A percentile compares a stretch with the other conserved stretches of the same genome.
phyloP scores from a whole-genome alignment of 148 eudicot species.

The Cornus controversa region DNA sequence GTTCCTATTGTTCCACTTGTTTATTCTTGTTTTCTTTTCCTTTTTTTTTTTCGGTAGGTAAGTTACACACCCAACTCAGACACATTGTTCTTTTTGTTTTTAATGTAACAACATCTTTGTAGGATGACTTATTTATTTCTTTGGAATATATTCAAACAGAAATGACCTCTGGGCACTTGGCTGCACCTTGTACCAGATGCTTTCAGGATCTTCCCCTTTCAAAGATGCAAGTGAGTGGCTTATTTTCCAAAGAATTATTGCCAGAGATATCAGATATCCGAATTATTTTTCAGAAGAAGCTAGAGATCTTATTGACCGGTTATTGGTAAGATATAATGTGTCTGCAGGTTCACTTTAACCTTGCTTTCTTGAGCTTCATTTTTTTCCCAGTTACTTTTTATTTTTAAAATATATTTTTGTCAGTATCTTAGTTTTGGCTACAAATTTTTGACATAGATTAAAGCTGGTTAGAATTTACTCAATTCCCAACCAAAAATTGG shows the following conservation, averaged over 20 bases:
- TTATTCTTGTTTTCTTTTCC: too few relatives aligned
- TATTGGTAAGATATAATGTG: conserved; percentile 55
- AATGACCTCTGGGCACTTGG: conserved; percentile 99
- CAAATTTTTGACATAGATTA: not conserved
- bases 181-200: conserved; percentile 98
- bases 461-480: not conserved
- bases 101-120: not conserved
- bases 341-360: not conserved
- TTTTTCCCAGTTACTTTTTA: not conserved
- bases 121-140: conserved; percentile 5
- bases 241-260: conserved; percentile 90
- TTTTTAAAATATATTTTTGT: not conserved
- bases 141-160: conserved; percentile 40
- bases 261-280: conserved; percentile 89
- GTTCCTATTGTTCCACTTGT: too few relatives aligned
- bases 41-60: too few relatives aligned
- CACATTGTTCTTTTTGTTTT: not conserved
- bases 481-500: not conserved
- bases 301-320: conserved; percentile 76
- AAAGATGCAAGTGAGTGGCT: conserved; percentile 99
- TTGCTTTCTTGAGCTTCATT: not conserved
- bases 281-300: conserved; percentile 82
- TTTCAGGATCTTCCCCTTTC: conserved; percentile 95
- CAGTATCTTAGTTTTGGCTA: not conserved
- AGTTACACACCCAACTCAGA: too few relatives aligned